These are phyloP conservation scores for Xerocomus minutiporus DNA, from an alignment of 1,284 basidiomycete genomes.

Conservation along the genomic window DNA sequence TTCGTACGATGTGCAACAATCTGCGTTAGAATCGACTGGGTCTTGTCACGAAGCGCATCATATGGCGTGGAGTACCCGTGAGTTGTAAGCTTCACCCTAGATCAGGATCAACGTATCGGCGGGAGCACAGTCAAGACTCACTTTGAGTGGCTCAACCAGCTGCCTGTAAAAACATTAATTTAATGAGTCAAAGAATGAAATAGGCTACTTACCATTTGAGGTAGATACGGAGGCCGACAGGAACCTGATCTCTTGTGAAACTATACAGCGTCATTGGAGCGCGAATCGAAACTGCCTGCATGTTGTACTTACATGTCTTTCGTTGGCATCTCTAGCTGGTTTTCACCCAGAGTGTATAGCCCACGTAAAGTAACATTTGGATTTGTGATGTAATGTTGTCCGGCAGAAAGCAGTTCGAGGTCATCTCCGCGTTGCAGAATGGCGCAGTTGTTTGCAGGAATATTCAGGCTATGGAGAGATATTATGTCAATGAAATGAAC, in stretches of 20 bases:
- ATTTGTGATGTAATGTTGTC: slow-evolving; percentile 77
- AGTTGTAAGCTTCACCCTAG: slow-evolving; percentile 47
- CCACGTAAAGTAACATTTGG: slow-evolving; percentile 75
- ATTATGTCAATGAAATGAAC: slow-evolving; percentile 2
- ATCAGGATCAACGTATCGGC: slow-evolving; percentile 6
- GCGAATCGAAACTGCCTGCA: not conserved
- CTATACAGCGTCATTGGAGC: slow-evolving; percentile 33
- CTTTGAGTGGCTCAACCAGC: slow-evolving; percentile 68
- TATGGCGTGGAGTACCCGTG: slow-evolving; percentile 80
- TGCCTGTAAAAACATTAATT: slow-evolving; percentile 38
- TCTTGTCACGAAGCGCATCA: slow-evolving; percentile 75
- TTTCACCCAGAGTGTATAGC: slow-evolving; percentile 72
- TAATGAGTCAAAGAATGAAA: not conserved
- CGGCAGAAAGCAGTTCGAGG: slow-evolving; percentile 67
- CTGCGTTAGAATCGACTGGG: slow-evolving; percentile 77
- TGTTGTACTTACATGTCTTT: slow-evolving; percentile 65
- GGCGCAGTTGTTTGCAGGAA: slow-evolving; percentile 79
- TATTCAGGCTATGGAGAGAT: slow-evolving; percentile 53
- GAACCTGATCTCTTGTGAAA: slow-evolving; percentile 79
- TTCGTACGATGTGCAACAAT: slow-evolving; percentile 65
- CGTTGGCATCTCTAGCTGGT: slow-evolving; percentile 78
- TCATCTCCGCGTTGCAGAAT: slow-evolving; percentile 78
- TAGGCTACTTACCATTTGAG: slow-evolving; percentile 54
- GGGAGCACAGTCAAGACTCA: slow-evolving; percentile 13
- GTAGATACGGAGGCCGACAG: slow-evolving; percentile 76